These are phyloP conservation scores for Leccinum rimulosum DNA, from an alignment of 768 basidiomycete species.

Conservation along the genomic window DNA sequence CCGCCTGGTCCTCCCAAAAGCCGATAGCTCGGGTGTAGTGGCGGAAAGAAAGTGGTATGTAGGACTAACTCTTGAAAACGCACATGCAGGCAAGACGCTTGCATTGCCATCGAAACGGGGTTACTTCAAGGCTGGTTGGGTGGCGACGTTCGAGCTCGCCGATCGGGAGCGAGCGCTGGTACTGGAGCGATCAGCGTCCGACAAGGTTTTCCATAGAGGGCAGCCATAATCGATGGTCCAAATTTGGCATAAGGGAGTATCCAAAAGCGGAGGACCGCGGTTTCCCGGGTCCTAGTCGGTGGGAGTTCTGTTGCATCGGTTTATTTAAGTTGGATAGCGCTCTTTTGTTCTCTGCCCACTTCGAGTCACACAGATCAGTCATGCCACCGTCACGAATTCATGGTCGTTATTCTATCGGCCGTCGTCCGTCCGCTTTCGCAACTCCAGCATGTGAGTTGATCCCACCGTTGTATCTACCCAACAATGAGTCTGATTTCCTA, in stretches of 20 bases:
- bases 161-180: neutral
- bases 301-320: neutral
- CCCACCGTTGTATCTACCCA: too few relatives aligned
- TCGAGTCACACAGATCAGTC: neutral
- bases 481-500: neutral
- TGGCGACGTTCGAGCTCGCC: neutral
- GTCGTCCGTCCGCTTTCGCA: constrained; percentile 41
- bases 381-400: constrained; percentile 22
- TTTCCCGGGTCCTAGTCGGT: constrained; percentile 10
- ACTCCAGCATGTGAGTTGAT: constrained; percentile 19
- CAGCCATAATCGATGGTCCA: constrained; percentile 4
- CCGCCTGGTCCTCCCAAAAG: neutral
- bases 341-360: constrained; percentile 15
- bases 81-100: neutral
- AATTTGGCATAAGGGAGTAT: constrained; percentile 14
- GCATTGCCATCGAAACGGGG: neutral
- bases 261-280: constrained; percentile 11
- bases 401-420: constrained; percentile 32
- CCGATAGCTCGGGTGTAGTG: neutral
- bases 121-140: neutral
- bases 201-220: constrained; percentile 13
- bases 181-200: neutral
- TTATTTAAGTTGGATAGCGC: constrained; percentile 25
- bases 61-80: neutral
- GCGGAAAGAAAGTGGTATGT: neutral